Evolutionary conservation across 2,329 filamentous ascomycete species (phyloP), one percentile per base, ranked within the genome.

Genomic region (Hypoxylon sp.): DNA sequence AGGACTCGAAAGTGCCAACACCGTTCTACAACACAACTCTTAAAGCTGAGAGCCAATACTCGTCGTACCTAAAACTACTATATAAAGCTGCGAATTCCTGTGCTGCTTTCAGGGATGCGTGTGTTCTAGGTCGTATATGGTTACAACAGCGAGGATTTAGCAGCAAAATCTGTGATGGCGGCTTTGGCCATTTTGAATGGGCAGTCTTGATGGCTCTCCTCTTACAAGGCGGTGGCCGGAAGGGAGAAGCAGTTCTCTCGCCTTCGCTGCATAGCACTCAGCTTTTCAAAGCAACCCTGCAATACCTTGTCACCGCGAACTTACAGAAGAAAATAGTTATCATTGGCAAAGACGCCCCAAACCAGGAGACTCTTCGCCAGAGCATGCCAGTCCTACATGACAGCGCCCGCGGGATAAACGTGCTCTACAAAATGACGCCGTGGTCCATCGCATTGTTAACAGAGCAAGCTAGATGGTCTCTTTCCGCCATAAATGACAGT

Each of bases 111-210:
- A 86, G 87, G 64, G 94, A 98, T 78, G 92, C 94, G 7, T 97
- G 94, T 78, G 85, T 97, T 6, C 86, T 99, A 22, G 96, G 95
- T 27, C 90, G 92, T 64, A 88, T 93, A 61, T 99, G 96, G 96
- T 85, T 99, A 44, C 90, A 91, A 72, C 95, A 98, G 80, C 89
- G 95, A 61, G 94, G 94, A 0, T 92, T 98, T 72, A 87, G 86
- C 14, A 88, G 92, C 49, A 83, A 86, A 22, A 80, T 94, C n/a
- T 85, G 88, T 1, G 83, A 86, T 48, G 95, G 96, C 49, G 96
- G 96, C 0, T 98, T 99, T 78, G 96, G 96, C 2, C 90, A 93
- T 72, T 97, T 97, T 72, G 96, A 99, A 78, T 98, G 94, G 93
- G 87, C 92, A 0, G 83, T 89, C n/a, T 82, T 96, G 54, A 88